Evolutionary conservation across 2,329 filamentous ascomycete species (phyloP).

Genomic region (Leptographium wingfieldii): DNA sequence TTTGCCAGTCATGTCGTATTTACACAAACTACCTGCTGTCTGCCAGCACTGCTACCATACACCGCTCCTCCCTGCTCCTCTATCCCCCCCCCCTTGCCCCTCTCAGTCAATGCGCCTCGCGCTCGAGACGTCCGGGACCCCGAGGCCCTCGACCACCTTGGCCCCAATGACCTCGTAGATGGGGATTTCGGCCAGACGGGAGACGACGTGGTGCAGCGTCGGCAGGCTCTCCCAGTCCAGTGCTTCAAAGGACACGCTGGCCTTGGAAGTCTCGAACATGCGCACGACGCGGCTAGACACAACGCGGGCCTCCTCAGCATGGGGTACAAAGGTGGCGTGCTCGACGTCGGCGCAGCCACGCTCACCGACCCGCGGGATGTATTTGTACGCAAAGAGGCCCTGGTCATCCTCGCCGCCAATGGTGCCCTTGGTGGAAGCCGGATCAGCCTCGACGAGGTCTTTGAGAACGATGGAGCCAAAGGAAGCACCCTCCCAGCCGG

Average conservation of each 20-base stretch:
- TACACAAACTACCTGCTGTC: no score
- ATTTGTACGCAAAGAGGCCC: conserved; percentile 41
- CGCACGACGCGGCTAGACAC: conserved; percentile 17
- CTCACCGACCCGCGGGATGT: conserved; percentile 41
- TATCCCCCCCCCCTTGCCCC: no score
- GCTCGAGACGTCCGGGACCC: conserved; percentile 32
- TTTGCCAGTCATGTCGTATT: no score
- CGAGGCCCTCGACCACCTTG: conserved; percentile 40
- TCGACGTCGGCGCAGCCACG: conserved; percentile 39
- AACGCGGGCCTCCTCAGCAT: conserved; percentile 22
- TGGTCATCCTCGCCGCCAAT: conserved; percentile 25
- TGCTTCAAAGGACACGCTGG: conserved; percentile 33
- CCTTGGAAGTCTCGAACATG: conserved; percentile 25
- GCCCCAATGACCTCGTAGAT: conserved; percentile 42
- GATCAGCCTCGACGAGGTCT: conserved; percentile 11
- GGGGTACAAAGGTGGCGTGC: conserved; percentile 31
- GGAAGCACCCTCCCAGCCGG: conserved; percentile 26
- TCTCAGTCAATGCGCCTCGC: background rate
- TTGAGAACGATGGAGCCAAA: conserved; percentile 14
- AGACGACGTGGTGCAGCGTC: conserved; percentile 46
- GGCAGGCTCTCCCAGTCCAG: conserved; percentile 42
- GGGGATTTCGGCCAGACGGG: conserved; percentile 39
- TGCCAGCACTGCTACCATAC: no score
- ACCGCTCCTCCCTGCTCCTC: no score
- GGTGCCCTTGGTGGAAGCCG: conserved; percentile 2